Evolutionary conservation across 2,329 filamentous ascomycete species (phyloP), one percentile per base, ranked within the genome.

Genomic region (Elsinoe arachidis): DNA sequence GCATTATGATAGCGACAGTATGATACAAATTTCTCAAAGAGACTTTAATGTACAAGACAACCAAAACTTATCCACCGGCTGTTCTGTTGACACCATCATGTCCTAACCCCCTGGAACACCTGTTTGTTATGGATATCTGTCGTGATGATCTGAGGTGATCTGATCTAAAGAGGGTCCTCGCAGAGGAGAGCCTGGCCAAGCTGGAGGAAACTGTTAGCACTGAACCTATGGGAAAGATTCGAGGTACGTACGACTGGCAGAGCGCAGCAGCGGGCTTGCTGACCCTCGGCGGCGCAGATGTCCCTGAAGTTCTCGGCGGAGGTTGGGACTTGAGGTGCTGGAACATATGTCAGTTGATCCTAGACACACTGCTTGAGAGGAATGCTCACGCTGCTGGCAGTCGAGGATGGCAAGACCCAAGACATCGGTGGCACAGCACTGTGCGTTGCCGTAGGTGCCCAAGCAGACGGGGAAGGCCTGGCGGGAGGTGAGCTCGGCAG

Each of bases 341-440:
- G n/a, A 10, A 34, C 6, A 11, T 1, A 2, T 44, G 63, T 68
- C 60, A 68, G 60, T 23, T 34, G 26, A 30, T 41, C 33, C 26
- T 17, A 34, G 51, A 30, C 23, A 21, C 14, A 23, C 21, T 17
- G 12, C n/a, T 9, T 2, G 26, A 30, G 35, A 12, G 9, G 19
- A 15, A n/a, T 7, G 14, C 21, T 55, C n/a, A 30, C 46, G 26
- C 7, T 33, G 14, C 2, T 2, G 15, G 68, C 83, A 86, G 73
- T 85, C 72, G 21, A 84, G 72, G 67, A 81, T 72, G 2, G 77
- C 80, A 58, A 84, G 61, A 59, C 79, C 77, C 38, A 85, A 76
- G 34, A 85, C 75, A 62, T 85, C 79, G 21, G 81, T 82, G 12
- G 81, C 78, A 66, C 83, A 86, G 75, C 83, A 86, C 62, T 79